Evolutionary conservation across 2,329 filamentous ascomycete species (phyloP), one percentile per base, ranked within the genome.

Genomic region (Periglandula ipomoeae): DNA sequence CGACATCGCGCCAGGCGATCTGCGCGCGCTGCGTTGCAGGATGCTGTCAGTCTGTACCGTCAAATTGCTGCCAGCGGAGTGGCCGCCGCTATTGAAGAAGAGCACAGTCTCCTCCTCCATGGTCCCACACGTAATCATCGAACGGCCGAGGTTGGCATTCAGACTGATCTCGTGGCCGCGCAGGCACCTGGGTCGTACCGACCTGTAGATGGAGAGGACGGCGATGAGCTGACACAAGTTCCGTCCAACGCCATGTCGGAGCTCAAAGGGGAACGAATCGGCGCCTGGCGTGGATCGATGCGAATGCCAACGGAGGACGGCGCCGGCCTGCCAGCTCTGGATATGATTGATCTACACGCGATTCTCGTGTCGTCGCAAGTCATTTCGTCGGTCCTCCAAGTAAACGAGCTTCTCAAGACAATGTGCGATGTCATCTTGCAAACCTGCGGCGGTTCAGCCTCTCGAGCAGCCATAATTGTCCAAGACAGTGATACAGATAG

Each of bases 341-440:
- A 91, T 66, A 89, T 91, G 82, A 82, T 91, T 59, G 87, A 90
- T 63, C 65, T 90, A 52, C 83, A 87, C 38, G 84, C 84, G 22
- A 90, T 91, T 50, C 71, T 91, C 13, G 82, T 87, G 56, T 87
- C 84, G 3, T 89, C 84, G 9, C 87, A 89, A 60, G 78, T 90
- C 39, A 82, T 91, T 39, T 90, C 86, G 4, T 89, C 85, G 15
- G 84, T 89, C 45, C 67, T 91, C 10, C 78, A 85, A 54, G 79
- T 90, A 11, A 85, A 90, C 54, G 78, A 84, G 57, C 73, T 91
- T 4, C 74, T 90, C 52, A 82, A 84, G 58, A 89, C 86, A 38
- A 88, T 91, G 81, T 87, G 85, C 56, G 82, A 88, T 52, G 87
- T 90, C 53, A 87, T 90, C 44, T 65, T 90, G 23, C 84, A 89